Conservation (phyloP, 169 alveolate species). For the Perkinsus chesapeaki region DNA sequence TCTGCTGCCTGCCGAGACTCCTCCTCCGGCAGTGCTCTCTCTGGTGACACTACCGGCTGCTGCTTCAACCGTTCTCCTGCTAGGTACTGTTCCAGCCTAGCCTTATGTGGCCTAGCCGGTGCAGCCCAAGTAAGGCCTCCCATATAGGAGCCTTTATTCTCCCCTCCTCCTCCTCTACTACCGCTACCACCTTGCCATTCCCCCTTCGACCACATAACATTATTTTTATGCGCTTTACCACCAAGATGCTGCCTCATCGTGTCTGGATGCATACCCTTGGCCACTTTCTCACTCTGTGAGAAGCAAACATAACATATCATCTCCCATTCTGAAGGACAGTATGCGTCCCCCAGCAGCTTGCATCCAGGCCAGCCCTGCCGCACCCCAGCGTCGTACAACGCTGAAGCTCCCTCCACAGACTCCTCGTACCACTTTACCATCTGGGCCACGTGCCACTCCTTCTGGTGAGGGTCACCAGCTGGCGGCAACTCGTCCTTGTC, state of each 20-base stretch:
- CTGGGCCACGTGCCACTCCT: neutral
- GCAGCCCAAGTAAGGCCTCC: neutral
- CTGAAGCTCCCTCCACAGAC: neutral
- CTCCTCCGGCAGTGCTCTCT: neutral
- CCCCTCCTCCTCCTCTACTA: neutral
- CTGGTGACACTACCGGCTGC: neutral
- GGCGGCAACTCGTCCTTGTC: neutral
- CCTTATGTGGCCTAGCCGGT: neutral
- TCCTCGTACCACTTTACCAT: neutral
- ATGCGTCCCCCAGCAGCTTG: neutral
- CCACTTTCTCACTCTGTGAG: neutral
- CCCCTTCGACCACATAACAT: neutral
- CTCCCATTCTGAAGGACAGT: neutral
- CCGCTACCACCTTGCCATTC: neutral
- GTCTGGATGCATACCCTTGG: neutral
- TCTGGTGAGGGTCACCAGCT: neutral
- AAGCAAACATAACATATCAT: neutral
- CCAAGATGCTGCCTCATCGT: neutral
- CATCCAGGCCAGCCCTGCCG: conserved; percentile 2
- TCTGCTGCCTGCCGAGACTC: neutral
- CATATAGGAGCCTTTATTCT: neutral
- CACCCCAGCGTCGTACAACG: neutral
- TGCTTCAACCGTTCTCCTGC: neutral
- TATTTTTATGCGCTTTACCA: neutral
- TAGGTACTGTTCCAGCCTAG: too few relatives aligned